Evolutionary conservation across 2,329 filamentous ascomycete species (phyloP).

Genomic region (Nemania diffusa): DNA sequence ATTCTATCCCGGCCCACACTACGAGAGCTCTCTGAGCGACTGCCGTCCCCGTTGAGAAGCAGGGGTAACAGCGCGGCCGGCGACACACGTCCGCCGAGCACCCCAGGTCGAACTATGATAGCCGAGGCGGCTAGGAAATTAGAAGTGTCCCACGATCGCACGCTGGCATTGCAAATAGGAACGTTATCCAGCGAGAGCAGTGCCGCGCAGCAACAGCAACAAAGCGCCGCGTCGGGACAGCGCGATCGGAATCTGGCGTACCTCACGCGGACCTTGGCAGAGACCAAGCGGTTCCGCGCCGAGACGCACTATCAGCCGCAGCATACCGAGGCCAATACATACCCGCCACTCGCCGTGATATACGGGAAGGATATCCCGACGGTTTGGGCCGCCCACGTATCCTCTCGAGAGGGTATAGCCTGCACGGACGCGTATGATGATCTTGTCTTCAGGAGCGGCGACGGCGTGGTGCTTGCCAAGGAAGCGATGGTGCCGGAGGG

Average conservation of each 20-base stretch:
- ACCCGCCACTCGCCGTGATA: slow-evolving; percentile 84
- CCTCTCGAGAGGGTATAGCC: slow-evolving; percentile 77
- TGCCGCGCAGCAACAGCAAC: slow-evolving; percentile 40
- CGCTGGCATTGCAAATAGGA: slow-evolving; percentile 61
- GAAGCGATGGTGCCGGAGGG: slow-evolving; percentile 87
- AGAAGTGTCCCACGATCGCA: slow-evolving; percentile 51
- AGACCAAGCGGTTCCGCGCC: slow-evolving; percentile 78
- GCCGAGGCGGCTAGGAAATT: slow-evolving; percentile 45
- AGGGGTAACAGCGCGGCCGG: slow-evolving; percentile 55
- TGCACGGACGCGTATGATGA: slow-evolving; percentile 85
- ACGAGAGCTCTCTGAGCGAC: slow-evolving; percentile 56
- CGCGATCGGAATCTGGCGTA: slow-evolving; percentile 69
- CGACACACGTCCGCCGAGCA: slow-evolving; percentile 39
- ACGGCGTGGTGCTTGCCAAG: slow-evolving; percentile 87
- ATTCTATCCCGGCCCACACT: slow-evolving; percentile 57
- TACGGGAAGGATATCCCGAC: slow-evolving; percentile 91
- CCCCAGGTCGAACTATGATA: slow-evolving; percentile 39
- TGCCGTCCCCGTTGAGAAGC: slow-evolving; percentile 58
- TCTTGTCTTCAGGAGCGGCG: slow-evolving; percentile 84
- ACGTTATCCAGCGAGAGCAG: slow-evolving; percentile 46
- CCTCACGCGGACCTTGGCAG: slow-evolving; percentile 76
- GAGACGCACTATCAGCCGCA: slow-evolving; percentile 72
- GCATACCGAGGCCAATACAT: slow-evolving; percentile 73
- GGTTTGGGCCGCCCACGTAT: slow-evolving; percentile 81
- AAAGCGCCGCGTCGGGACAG: slow-evolving; percentile 44